These are phyloP conservation scores for Fusarium xylarioides DNA, from an alignment of 2,329 filamentous ascomycete species.

Conservation along the genomic window DNA sequence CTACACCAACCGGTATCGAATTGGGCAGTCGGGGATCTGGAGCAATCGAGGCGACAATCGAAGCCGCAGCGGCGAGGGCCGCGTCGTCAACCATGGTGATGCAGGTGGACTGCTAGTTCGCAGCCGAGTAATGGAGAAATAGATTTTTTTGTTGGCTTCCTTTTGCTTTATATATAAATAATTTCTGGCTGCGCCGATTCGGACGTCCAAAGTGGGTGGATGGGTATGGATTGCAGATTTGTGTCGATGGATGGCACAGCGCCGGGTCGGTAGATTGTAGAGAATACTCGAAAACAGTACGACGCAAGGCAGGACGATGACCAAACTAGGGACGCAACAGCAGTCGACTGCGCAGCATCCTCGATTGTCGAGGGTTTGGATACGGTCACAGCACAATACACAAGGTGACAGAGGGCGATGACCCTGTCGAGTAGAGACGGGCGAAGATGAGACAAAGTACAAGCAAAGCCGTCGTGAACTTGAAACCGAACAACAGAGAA, in stretches of 20 bases:
- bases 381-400: constrained; percentile 19
- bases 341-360: constrained; percentile 33
- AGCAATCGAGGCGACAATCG: constrained; percentile 64
- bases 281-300: constrained; percentile 6
- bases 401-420: constrained; percentile 22
- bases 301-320: constrained; percentile 14
- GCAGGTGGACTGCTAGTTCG: constrained; percentile 40
- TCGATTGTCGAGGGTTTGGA: constrained; percentile 20
- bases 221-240: constrained; percentile 7
- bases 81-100: constrained; percentile 62
- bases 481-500: constrained; percentile 1
- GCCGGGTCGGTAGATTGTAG: constrained; percentile 7
- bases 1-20: constrained; percentile 53
- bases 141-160: neutral
- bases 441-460: neutral
- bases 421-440: constrained; percentile 8
- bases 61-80: constrained; percentile 62
- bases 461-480: constrained; percentile 7
- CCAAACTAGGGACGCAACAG: constrained; percentile 31
- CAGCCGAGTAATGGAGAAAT: constrained; percentile 36
- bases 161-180: neutral
- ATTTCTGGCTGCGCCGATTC: constrained; percentile 5
- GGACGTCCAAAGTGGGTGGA: constrained; percentile 5
- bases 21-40: constrained; percentile 52
- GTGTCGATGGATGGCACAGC: constrained; percentile 4